Conservation (phyloP, 164 flowering plant genomes). For the Umbilicus rupestris region DNA sequence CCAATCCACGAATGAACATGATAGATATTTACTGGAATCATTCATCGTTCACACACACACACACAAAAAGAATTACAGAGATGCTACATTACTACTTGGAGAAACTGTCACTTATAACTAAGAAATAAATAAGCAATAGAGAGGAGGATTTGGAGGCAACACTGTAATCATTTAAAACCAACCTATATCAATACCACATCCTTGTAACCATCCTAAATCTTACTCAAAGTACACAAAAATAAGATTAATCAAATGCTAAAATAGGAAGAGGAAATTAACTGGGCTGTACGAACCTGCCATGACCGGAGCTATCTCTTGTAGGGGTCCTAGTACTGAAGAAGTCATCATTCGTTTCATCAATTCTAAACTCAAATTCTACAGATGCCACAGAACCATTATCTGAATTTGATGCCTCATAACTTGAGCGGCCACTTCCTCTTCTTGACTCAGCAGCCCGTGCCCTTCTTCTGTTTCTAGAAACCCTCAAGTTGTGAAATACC, state of each 20-base stretch:
- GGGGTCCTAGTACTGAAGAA: constrained; percentile 28
- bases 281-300: constrained; percentile 49
- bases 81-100: neutral
- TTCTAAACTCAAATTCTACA: constrained; percentile 54
- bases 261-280: neutral
- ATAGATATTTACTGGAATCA: neutral
- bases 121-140: neutral
- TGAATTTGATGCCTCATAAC: constrained; percentile 63
- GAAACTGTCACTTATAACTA: too few relatives aligned
- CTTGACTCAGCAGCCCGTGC: constrained; percentile 47
- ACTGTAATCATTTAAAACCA: neutral
- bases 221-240: neutral
- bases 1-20: neutral
- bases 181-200: too few relatives aligned
- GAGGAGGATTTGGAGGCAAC: neutral
- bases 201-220: neutral
- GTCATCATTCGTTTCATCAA: constrained; percentile 65
- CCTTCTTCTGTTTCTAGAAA: constrained; percentile 78
- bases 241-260: constrained; percentile 2
- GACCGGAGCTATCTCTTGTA: constrained; percentile 39
- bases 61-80: neutral
- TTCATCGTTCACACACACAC: neutral
- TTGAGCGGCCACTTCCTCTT: constrained; percentile 53
- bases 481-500: constrained; percentile 78
- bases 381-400: constrained; percentile 85